A percentile compares a stretch with the other conserved stretches of the same genome.
phyloP scores from a whole-genome alignment of 371 early-diverging fungal genomes.

The Apophysomyces elegans region DNA sequence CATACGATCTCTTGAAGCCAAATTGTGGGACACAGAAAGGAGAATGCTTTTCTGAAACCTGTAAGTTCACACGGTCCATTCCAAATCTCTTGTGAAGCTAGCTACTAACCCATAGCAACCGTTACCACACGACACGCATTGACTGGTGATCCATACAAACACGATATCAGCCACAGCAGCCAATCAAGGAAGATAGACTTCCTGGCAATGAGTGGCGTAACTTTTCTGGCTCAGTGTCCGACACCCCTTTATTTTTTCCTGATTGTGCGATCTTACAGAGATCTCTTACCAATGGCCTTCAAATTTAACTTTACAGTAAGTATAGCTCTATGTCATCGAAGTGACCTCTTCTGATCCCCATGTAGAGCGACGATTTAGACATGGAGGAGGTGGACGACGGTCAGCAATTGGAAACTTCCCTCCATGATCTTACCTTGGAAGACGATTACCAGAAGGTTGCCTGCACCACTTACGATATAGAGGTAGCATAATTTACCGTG shows the following conservation, averaged over 20 bases:
- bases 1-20: no score
- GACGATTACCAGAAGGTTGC: slow-evolving; percentile 27
- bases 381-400: slow-evolving; percentile 51
- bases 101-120: no score
- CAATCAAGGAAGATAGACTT: no score
- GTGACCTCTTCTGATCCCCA: not conserved
- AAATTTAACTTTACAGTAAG: slow-evolving; percentile 66
- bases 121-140: no score
- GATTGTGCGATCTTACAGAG: no score
- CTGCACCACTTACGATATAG: slow-evolving; percentile 42
- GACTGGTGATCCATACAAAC: no score
- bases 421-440: slow-evolving; percentile 46
- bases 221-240: no score
- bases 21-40: not conserved
- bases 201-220: no score
- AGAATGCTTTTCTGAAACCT: not conserved
- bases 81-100: not conserved
- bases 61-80: not conserved
- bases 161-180: no score
- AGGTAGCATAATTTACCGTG: slow-evolving; percentile 20
- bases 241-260: no score
- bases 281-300: slow-evolving; percentile 42
- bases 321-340: not conserved
- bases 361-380: slow-evolving; percentile 59
- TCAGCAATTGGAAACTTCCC: slow-evolving; percentile 48